These are phyloP conservation scores for Solanum commersonii DNA, from an alignment of 257 asterid genomes.

Conservation along the genomic window DNA sequence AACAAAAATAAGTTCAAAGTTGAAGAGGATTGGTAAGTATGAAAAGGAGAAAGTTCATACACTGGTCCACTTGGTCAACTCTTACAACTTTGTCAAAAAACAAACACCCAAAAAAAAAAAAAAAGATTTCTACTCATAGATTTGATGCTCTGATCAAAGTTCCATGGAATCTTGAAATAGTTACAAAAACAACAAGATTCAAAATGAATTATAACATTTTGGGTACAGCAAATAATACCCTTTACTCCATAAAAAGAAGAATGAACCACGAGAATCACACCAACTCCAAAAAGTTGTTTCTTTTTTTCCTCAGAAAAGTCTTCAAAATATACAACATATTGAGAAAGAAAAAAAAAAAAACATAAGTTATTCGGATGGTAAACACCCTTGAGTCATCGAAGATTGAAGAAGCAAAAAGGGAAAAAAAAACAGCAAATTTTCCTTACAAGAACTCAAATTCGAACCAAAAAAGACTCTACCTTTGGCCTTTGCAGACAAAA, in stretches of 20 bases:
- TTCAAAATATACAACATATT: not conserved
- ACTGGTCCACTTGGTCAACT: constrained; percentile 21
- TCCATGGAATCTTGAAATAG: not conserved
- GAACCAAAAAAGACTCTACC: not conserved
- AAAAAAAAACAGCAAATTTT: not conserved
- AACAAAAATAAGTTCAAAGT: not conserved
- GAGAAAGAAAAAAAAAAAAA: no score
- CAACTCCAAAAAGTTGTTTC: not conserved
- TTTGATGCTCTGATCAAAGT: not conserved
- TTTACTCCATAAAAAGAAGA: not conserved
- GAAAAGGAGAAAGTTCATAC: constrained; percentile 12
- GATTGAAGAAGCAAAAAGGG: no score
- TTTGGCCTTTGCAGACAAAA: not conserved
- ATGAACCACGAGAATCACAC: constrained; percentile 1
- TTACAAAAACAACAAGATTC: not conserved
- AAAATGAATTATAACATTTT: not conserved
- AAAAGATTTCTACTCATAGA: not conserved
- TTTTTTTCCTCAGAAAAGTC: not conserved
- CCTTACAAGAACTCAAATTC: not conserved
- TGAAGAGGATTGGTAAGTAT: not conserved
- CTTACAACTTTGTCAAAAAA: not conserved
- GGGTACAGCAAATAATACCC: not conserved
- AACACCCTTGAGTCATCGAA: no score
- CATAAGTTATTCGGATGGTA: no score
- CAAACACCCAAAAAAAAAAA: not conserved